Evolutionary conservation across 345 rosid species (phyloP).

Genomic region (Boechera retrofracta): DNA sequence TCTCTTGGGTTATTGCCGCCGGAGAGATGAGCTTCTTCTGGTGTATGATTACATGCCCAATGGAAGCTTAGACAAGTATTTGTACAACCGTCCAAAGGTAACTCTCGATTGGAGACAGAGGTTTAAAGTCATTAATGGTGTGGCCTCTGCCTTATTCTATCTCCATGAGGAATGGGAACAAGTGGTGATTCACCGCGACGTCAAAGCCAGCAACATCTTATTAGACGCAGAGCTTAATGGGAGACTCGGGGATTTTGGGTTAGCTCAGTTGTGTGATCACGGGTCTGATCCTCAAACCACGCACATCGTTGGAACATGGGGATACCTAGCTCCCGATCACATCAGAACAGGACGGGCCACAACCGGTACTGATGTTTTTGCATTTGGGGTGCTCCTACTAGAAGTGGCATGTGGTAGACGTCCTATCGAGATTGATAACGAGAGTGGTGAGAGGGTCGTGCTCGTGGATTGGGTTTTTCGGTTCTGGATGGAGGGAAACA

Average conservation of each 20-base stretch:
- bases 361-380: constrained; percentile 67
- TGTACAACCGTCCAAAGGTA: no score
- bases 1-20: constrained; percentile 50
- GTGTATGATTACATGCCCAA: no score
- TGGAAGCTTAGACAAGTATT: no score
- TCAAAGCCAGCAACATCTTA: constrained; percentile 79
- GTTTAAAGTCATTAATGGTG: constrained; percentile 56
- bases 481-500: constrained; percentile 50
- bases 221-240: constrained; percentile 69
- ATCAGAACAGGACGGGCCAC: constrained; percentile 73
- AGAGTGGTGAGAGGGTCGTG: constrained; percentile 11
- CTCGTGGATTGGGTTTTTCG: constrained; percentile 76
- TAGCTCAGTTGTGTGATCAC: constrained; percentile 74
- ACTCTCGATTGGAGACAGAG: constrained; percentile 9
- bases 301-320: no score
- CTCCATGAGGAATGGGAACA: constrained; percentile 85
- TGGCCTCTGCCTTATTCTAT: constrained; percentile 72
- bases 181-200: constrained; percentile 79
- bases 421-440: constrained; percentile 37
- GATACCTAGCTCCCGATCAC: no score
- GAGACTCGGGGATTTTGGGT: constrained; percentile 83
- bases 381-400: constrained; percentile 80
- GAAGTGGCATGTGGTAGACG: constrained; percentile 45
- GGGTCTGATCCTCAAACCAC: constrained; percentile 14
- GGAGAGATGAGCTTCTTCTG: no score